Conservation (phyloP, 108 stramenopile species). For the Nannochloropsis granulata region DNA sequence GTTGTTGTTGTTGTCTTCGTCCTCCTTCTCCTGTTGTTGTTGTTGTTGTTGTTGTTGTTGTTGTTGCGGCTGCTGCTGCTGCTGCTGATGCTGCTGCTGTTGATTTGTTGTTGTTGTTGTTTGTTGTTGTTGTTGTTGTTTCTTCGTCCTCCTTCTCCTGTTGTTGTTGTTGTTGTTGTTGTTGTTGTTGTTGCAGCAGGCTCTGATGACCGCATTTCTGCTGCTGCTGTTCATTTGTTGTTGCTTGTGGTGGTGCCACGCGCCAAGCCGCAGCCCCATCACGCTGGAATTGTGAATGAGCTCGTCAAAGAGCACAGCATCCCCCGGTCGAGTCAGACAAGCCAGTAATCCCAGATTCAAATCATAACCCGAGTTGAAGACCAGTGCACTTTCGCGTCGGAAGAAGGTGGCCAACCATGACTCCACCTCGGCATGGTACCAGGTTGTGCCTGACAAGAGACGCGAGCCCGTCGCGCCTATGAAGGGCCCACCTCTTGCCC, state of each 20-base stretch:
- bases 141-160: too few species aligned
- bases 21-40: too few species aligned
- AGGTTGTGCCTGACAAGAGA: constrained; percentile 73
- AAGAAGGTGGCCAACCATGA: constrained; percentile 49
- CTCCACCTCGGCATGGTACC: constrained; percentile 55
- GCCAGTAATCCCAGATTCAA: constrained; percentile 74
- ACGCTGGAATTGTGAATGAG: constrained; percentile 74
- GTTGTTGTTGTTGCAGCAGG: too few species aligned
- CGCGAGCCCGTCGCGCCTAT: constrained; percentile 79
- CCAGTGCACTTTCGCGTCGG: constrained; percentile 52
- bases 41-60: too few species aligned
- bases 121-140: too few species aligned
- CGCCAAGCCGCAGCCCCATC: constrained; percentile 52
- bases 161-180: too few species aligned
- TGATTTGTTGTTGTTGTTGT: too few species aligned
- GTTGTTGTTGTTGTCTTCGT: too few species aligned
- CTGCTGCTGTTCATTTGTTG: too few species aligned
- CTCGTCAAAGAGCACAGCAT: constrained; percentile 69
- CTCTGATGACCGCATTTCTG: too few species aligned
- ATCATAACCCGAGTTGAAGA: constrained; percentile 91
- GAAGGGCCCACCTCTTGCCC: neutral
- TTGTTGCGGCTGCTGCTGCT: neutral
- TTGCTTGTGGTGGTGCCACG: constrained; percentile 16
- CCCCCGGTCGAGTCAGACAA: constrained; percentile 47
- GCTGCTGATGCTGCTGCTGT: too few species aligned